Evolutionary conservation across 2,329 filamentous ascomycete species (phyloP).

Genomic region (Colletotrichum spinosum): DNA sequence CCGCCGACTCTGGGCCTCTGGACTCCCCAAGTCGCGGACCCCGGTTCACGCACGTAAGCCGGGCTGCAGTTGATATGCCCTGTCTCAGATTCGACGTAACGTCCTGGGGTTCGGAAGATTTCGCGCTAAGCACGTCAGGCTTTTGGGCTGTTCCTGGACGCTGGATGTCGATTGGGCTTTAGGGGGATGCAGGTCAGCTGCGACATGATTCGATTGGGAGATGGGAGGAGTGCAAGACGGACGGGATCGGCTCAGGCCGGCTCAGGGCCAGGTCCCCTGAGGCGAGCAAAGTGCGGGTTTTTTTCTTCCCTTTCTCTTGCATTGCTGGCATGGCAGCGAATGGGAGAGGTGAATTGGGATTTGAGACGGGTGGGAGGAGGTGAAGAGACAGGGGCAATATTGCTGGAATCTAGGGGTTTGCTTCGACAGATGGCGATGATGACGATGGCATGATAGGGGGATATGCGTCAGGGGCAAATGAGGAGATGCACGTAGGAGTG

Average conservation of each 20-base stretch:
- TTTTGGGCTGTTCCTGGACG: no score
- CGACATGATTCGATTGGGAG: neutral
- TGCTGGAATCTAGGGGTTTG: slow-evolving; percentile 34
- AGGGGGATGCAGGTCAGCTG: neutral
- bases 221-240: neutral
- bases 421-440: slow-evolving; percentile 1
- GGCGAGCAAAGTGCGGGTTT: no score
- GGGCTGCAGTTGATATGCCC: slow-evolving; percentile 7
- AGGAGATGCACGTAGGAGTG: neutral
- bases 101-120: neutral
- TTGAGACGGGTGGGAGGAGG: neutral
- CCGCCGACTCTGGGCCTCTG: neutral
- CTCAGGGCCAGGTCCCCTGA: no score
- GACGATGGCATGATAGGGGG: slow-evolving; percentile 34
- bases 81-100: slow-evolving; percentile 18
- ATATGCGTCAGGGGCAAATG: slow-evolving; percentile 14
- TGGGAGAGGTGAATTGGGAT: neutral
- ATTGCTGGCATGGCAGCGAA: no score
- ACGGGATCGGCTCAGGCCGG: neutral
- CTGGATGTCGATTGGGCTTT: neutral
- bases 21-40: neutral
- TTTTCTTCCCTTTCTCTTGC: no score
- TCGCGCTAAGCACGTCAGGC: neutral
- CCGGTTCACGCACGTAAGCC: slow-evolving; percentile 12
- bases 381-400: slow-evolving; percentile 20